A percentile compares a stretch with the other conserved stretches of the same genome.
Evolutionary conservation across 164 flowering plant species (phyloP).

Genomic region (Umbellularia californica): DNA sequence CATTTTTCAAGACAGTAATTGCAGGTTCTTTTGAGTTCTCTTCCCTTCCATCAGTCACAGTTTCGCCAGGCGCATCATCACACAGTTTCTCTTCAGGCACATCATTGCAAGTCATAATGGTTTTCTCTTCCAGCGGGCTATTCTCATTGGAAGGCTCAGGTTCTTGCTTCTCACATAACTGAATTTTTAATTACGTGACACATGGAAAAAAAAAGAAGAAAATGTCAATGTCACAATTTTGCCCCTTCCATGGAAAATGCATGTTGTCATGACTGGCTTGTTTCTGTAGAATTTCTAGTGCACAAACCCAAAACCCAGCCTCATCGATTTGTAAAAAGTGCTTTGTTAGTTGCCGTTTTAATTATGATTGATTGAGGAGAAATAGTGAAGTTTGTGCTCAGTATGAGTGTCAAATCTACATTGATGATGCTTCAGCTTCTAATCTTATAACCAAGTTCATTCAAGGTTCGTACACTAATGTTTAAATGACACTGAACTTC

Average conservation of each 20-base stretch:
- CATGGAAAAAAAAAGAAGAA: neutral
- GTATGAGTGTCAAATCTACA: neutral
- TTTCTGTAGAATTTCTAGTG: neutral
- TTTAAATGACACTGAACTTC: too few species aligned
- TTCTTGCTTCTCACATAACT: slow-evolving; percentile 28
- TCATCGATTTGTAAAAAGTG: neutral
- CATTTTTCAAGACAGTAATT: slow-evolving; percentile 22
- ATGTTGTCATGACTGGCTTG: neutral
- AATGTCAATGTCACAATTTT: neutral
- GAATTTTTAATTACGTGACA: slow-evolving; percentile 11
- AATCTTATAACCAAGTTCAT: too few species aligned
- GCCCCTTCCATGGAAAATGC: neutral
- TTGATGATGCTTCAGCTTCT: neutral
- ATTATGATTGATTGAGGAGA: neutral
- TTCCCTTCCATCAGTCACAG: neutral
- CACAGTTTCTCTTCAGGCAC: neutral
- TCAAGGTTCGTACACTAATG: too few species aligned
- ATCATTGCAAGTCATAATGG: neutral
- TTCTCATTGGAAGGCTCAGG: slow-evolving; percentile 2
- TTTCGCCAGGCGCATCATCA: slow-evolving; percentile 10
- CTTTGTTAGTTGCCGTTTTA: neutral
- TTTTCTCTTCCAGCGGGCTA: slow-evolving; percentile 12
- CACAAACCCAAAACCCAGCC: neutral
- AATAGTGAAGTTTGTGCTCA: neutral
- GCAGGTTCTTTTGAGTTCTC: slow-evolving; percentile 13